Conservation (phyloP, 164 flowering plant genomes). For the Aristolochia californica region DNA sequence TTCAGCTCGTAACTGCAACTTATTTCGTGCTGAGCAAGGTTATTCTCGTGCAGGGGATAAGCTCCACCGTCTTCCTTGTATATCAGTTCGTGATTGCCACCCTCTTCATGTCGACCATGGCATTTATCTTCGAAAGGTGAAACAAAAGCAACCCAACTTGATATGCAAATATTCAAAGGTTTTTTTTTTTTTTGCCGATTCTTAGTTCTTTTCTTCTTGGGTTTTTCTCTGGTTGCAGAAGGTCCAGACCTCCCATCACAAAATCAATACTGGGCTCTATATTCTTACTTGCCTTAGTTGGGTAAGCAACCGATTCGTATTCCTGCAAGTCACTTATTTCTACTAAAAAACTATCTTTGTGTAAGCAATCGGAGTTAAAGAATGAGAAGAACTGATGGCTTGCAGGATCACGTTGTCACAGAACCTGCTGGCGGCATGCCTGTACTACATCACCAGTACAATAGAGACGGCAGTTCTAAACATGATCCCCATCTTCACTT, state of each 20-base stretch:
- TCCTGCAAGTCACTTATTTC: neutral
- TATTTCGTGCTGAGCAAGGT: conserved; percentile 7
- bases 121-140: conserved; percentile 8
- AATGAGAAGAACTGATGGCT: too few relatives aligned
- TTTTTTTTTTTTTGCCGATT: neutral
- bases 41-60: conserved; percentile 5
- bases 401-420: conserved; percentile 5
- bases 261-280: conserved; percentile 7
- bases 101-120: conserved; percentile 5
- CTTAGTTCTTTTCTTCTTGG: neutral
- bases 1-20: conserved; percentile 4
- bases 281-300: conserved; percentile 16
- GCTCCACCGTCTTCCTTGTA: conserved; percentile 7
- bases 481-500: conserved; percentile 7
- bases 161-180: neutral
- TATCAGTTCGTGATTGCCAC: conserved; percentile 7
- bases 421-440: conserved; percentile 5
- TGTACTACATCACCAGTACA: conserved; percentile 8
- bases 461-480: conserved; percentile 7
- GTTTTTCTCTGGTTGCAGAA: conserved; percentile 8
- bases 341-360: too few relatives aligned
- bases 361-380: too few relatives aligned
- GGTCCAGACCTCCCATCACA: conserved; percentile 14
- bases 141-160: too few relatives aligned
- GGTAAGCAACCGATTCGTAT: conserved; percentile 6